phyloP scores from a whole-genome alignment of 23 red algal species.

The Pyropia yezoensis region DNA sequence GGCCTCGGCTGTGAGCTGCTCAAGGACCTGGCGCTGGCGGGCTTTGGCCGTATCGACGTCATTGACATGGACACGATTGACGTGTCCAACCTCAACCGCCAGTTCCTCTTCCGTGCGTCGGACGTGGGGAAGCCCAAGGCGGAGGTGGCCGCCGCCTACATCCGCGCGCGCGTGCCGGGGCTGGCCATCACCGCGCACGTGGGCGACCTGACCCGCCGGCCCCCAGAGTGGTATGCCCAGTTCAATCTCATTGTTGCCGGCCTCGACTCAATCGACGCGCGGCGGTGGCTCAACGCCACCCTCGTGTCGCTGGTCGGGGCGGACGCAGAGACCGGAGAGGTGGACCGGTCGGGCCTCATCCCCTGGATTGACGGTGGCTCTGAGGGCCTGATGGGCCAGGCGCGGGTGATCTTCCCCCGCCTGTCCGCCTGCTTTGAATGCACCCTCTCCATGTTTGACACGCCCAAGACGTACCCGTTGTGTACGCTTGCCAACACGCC shows the following conservation, averaged over 20 bases:
- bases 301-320: constrained; percentile 51
- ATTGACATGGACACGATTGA: constrained; percentile 95
- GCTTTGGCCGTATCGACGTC: constrained; percentile 75
- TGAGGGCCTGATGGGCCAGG: constrained; percentile 89
- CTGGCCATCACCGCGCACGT: constrained; percentile 35
- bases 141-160: constrained; percentile 49
- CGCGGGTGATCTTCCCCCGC: constrained; percentile 70
- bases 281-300: constrained; percentile 88
- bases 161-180: constrained; percentile 48
- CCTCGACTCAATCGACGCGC: constrained; percentile 87
- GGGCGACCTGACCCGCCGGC: constrained; percentile 55
- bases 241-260: constrained; percentile 89
- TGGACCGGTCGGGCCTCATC: constrained; percentile 43
- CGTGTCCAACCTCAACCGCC: constrained; percentile 92
- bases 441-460: constrained; percentile 63
- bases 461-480: constrained; percentile 46
- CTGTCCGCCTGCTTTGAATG: constrained; percentile 89
- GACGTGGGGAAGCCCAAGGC: constrained; percentile 91
- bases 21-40: constrained; percentile 64
- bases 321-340: constrained; percentile 19
- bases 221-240: constrained; percentile 60
- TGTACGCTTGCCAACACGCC: constrained; percentile 94
- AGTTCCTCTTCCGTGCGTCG: constrained; percentile 74
- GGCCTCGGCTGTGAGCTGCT: constrained; percentile 88
- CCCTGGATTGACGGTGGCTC: constrained; percentile 92